Conservation (phyloP, 768 basidiomycete species). For the Termitomyces sp. region DNA sequence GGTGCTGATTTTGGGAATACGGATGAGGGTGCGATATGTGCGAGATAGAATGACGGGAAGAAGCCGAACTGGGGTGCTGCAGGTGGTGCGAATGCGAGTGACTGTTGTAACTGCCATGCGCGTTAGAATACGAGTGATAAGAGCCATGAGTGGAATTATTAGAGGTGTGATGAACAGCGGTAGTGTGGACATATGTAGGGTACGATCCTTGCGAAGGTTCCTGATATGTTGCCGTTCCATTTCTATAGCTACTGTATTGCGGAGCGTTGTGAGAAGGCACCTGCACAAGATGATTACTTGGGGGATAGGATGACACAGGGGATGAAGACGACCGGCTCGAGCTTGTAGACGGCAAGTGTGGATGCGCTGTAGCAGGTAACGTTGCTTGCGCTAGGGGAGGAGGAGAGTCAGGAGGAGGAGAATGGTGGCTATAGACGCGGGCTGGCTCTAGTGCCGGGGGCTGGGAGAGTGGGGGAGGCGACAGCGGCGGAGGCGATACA, state of each 20-base stretch:
- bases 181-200: conserved; percentile 34
- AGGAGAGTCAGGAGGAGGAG: conserved; percentile 49
- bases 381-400: conserved; percentile 50
- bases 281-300: conserved; percentile 20
- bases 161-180: conserved; percentile 23
- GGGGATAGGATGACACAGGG: conserved; percentile 35
- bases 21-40: conserved; percentile 53
- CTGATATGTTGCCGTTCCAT: conserved; percentile 38
- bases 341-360: conserved; percentile 26
- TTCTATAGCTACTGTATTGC: conserved; percentile 28
- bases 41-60: conserved; percentile 55
- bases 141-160: conserved; percentile 15
- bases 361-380: conserved; percentile 34
- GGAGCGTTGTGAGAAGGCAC: conserved; percentile 21
- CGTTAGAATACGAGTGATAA: conserved; percentile 29
- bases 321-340: conserved; percentile 42
- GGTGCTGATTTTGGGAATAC: conserved; percentile 30
- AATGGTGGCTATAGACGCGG: conserved; percentile 26
- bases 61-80: conserved; percentile 18
- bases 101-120: conserved; percentile 20
- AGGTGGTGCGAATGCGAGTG: conserved; percentile 14
- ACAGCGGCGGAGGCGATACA: conserved; percentile 22
- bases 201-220: conserved; percentile 32
- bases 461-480: conserved; percentile 26
- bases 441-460: conserved; percentile 45